Base-by-base conservation (phyloP, 345 rosid genomes). In the Leavenworthia alabamica region DNA sequence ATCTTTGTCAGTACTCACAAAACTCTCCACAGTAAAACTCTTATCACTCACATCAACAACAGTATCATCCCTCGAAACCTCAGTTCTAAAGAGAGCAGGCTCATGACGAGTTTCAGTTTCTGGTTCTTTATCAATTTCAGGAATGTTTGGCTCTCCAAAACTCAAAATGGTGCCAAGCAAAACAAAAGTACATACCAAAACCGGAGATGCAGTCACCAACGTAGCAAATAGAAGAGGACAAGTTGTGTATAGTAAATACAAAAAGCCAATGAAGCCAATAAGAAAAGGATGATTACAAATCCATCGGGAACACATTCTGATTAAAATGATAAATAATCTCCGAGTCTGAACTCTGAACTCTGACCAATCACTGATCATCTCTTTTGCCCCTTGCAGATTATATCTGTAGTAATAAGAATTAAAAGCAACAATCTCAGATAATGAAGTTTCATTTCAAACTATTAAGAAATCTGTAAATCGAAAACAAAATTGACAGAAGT, bases 141-240 rank as follows among this genome's bases (percentile, higher is more conserved):
- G 96, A 35, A 85, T 69, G 47, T 84, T 83, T 3, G 88, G 78
- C 36, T 90, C 78, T 40, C 97, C 96, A 15, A 85, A 89, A 79
- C 94, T 85, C 81, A 93, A 73, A 55, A 93, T 83, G 3, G 85
- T 71, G 17, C 96, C 97, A 62, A 93, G 97, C 77, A 89, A 79
- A 70, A 85, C 66, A 61, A 92, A 90, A 59, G 99, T 85, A 52
- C 94, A 93, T 20, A 87, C 81, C 80, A 89, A 77, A 74, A 89
- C 84, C 74, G 99, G 99, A 71, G 97, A 93, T 33, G 89, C 86
- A 64, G 94, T 77, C n/a, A 89, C 80, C 78, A 93, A 75, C 3
- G 86, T 73, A 53, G 94, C 79, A 72, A 93, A 87, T 77, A 81
- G 46, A 70, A 83, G 70, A 20, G 99, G 99, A 70, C 78, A 93